Conservation (phyloP, 176 grass and related monocot species). For the Rhynchospora breviuscula region DNA sequence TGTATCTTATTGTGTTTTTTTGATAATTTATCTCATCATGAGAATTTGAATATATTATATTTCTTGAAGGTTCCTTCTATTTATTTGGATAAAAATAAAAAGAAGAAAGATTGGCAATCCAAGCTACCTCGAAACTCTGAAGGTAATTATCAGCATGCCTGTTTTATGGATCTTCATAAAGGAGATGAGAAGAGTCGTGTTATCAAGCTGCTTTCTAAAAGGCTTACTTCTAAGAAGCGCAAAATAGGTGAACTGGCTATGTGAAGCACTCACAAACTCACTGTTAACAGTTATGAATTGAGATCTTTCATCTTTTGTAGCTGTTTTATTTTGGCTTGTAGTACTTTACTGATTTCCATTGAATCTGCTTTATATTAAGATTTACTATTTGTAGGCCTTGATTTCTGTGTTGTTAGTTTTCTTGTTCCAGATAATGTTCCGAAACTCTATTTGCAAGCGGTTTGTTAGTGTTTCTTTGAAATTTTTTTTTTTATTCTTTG, state of each 20-base stretch:
- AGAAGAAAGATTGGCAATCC: not conserved
- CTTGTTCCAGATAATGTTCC: not conserved
- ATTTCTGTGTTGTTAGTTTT: not conserved
- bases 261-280: not conserved
- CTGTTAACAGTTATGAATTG: not conserved
- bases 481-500: no score
- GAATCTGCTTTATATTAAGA: not conserved
- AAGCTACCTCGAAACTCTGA: not conserved
- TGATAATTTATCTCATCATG: not conserved
- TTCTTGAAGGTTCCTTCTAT: not conserved
- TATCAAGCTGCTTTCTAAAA: not conserved
- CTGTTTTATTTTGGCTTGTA: not conserved
- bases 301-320: not conserved
- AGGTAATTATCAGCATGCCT: constrained; percentile 4
- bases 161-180: not conserved
- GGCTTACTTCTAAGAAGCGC: not conserved
- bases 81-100: not conserved
- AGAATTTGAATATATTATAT: not conserved
- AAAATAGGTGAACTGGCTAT: not conserved
- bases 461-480: no score
- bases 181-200: not conserved
- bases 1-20: not conserved
- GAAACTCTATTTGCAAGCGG: no score
- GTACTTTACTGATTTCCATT: not conserved
- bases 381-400: not conserved